phyloP scores from a whole-genome alignment of 345 rosid genomes.

The Durio zibethinus region DNA sequence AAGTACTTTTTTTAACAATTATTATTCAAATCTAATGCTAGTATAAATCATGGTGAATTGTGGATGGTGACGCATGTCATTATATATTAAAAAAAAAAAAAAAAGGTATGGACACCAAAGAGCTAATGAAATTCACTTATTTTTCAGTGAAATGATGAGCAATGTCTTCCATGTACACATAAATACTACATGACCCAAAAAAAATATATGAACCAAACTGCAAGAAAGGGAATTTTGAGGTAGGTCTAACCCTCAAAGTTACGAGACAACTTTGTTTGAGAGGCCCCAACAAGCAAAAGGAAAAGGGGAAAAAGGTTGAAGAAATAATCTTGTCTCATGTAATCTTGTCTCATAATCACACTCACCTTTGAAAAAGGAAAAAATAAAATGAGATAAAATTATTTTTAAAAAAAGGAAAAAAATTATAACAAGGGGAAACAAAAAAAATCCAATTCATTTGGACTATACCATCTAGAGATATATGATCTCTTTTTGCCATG shows the following conservation, averaged over 20 bases:
- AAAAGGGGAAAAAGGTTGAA: constrained; percentile 15
- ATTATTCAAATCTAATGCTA: background rate
- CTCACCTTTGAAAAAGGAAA: background rate
- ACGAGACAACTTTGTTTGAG: constrained; percentile 55
- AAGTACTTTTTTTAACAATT: background rate
- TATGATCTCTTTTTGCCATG: background rate
- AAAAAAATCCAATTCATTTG: background rate
- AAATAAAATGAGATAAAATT: background rate
- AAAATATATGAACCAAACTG: constrained; percentile 19
- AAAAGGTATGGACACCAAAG: constrained; percentile 4
- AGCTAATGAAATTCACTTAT: constrained; percentile 12
- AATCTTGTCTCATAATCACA: background rate
- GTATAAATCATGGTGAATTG: background rate
- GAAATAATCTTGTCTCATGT: background rate
- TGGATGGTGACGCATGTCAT: background rate
- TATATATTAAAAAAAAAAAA: background rate
- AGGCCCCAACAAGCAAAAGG: constrained; percentile 46
- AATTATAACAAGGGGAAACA: background rate
- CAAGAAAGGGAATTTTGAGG: constrained; percentile 19
- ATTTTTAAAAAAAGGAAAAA: background rate
- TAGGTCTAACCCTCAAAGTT: constrained; percentile 34
- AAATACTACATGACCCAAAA: background rate
- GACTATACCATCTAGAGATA: background rate
- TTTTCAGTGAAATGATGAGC: constrained; percentile 14
- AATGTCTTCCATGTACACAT: constrained; percentile 3